phyloP scores from a whole-genome alignment of 2,329 filamentous ascomycete genomes.

The Paramyrothecium roridum region DNA sequence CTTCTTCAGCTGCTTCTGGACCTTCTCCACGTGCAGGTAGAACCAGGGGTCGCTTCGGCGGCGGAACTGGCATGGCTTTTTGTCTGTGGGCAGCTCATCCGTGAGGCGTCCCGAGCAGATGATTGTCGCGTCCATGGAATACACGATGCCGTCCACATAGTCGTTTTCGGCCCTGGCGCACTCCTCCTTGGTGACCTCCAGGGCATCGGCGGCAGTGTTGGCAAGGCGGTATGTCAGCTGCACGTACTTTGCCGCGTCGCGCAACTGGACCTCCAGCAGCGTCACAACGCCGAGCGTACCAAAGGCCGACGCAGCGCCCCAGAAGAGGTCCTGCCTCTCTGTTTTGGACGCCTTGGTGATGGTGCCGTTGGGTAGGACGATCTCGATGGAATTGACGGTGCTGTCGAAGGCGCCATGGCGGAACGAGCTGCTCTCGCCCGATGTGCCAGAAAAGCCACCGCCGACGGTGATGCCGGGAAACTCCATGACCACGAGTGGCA shows the following conservation, averaged over 20 bases:
- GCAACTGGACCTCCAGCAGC: conserved; percentile 57
- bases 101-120: conserved; percentile 59
- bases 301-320: conserved; percentile 61
- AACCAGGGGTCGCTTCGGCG: conserved; percentile 67
- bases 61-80: conserved; percentile 46
- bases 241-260: conserved; percentile 52
- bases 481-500: conserved; percentile 68
- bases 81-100: conserved; percentile 36
- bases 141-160: conserved; percentile 70
- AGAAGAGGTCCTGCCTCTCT: conserved; percentile 58
- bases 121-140: conserved; percentile 49
- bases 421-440: conserved; percentile 67
- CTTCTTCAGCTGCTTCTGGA: conserved; percentile 22
- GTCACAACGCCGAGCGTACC: conserved; percentile 67
- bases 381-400: conserved; percentile 60
- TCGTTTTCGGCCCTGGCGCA: conserved; percentile 42
- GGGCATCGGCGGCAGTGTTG: conserved; percentile 32
- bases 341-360: conserved; percentile 51
- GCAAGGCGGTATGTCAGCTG: conserved; percentile 53
- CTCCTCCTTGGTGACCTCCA: conserved; percentile 41
- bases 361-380: conserved; percentile 60
- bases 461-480: conserved; percentile 71
- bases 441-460: conserved; percentile 63
- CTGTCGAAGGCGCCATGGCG: conserved; percentile 64
- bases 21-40: conserved; percentile 62